These are phyloP conservation scores for Didymella arachidicola DNA, from an alignment of 2,329 filamentous ascomycete genomes.

Conservation along the genomic window DNA sequence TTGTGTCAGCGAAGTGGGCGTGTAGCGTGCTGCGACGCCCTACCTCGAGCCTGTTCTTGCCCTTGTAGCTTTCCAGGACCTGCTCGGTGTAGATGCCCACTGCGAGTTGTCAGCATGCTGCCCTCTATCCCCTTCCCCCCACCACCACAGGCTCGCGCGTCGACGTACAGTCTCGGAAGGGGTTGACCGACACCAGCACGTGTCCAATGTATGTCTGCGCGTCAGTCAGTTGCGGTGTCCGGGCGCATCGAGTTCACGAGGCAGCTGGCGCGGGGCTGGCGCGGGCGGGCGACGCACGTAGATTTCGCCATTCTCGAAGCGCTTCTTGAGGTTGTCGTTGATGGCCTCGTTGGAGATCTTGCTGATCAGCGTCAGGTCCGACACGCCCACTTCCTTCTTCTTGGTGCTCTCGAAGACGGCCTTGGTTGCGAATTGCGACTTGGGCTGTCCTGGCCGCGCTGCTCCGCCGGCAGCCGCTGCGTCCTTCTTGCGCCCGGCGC, in stretches of 20 bases:
- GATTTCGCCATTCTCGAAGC: conserved; percentile 96
- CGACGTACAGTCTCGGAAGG: conserved; percentile 81
- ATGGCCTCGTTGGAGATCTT: conserved; percentile 99
- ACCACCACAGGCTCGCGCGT: conserved; percentile 1
- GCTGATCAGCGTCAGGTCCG: conserved; percentile 94
- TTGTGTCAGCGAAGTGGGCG: conserved; percentile 24
- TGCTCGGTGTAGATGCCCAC: conserved; percentile 97
- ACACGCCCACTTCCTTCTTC: conserved; percentile 99
- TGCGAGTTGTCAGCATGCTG: conserved; percentile 53
- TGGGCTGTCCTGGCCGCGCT: conserved; percentile 54
- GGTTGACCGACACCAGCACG: conserved; percentile 98
- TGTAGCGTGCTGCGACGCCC: conserved; percentile 4
- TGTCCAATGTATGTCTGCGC: conserved; percentile 93
- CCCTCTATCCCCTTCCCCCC: not conserved
- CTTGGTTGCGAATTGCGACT: conserved; percentile 82
- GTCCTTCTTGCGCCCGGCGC: conserved; percentile 66
- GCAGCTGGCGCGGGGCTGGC: conserved; percentile 31
- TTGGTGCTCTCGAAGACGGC: conserved; percentile 94
- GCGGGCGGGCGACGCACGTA: conserved; percentile 66
- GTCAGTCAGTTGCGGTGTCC: conserved; percentile 36
- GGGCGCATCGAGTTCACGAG: conserved; percentile 14
- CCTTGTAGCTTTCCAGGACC: conserved; percentile 91
- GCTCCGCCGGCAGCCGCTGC: conserved; percentile 53
- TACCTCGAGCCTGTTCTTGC: conserved; percentile 91
- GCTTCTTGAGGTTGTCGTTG: conserved; percentile 98